Evolutionary conservation across 2,329 filamentous ascomycete species (phyloP).

Genomic region (Cordyceps tenuipes): DNA sequence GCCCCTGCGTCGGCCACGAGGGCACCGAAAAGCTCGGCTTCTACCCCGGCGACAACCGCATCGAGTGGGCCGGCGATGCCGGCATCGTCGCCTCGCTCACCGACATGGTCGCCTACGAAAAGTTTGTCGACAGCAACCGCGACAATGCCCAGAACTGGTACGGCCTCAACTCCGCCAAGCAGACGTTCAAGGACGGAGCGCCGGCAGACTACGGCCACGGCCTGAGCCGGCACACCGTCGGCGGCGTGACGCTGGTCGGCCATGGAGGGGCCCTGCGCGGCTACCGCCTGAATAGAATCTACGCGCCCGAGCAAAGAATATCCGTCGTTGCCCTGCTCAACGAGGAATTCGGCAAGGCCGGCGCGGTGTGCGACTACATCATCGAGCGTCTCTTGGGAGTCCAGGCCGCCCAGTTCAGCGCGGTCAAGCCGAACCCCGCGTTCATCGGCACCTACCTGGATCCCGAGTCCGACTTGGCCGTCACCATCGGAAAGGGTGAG

Average conservation of each 20-base stretch:
- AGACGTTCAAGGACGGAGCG: constrained; percentile 25
- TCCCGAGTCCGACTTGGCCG: constrained; percentile 23
- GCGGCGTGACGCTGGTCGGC: constrained; percentile 22
- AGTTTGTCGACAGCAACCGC: constrained; percentile 26
- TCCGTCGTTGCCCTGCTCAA: constrained; percentile 34
- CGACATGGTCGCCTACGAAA: constrained; percentile 39
- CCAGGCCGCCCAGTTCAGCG: constrained; percentile 14
- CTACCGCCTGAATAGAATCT: constrained; percentile 28
- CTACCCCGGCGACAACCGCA: constrained; percentile 28
- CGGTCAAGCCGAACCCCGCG: constrained; percentile 12
- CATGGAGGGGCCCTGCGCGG: constrained; percentile 35
- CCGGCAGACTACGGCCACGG: constrained; percentile 30
- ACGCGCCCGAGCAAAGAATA: constrained; percentile 26
- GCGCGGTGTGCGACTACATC: constrained; percentile 21
- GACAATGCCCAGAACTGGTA: constrained; percentile 27
- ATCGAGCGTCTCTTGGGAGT: constrained; percentile 23
- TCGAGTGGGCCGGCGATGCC: constrained; percentile 39
- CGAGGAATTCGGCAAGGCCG: constrained; percentile 24
- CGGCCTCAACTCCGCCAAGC: constrained; percentile 11
- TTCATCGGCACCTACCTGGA: constrained; percentile 33
- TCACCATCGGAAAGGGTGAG: constrained; percentile 20
- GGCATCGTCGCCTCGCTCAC: constrained; percentile 33
- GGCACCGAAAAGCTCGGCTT: constrained; percentile 30
- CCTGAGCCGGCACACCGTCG: constrained; percentile 21
- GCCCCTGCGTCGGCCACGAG: constrained; percentile 36